These are phyloP conservation scores for Halophytophthora batemanensis DNA, from an alignment of 352 stramenopile genomes.

Conservation along the genomic window DNA sequence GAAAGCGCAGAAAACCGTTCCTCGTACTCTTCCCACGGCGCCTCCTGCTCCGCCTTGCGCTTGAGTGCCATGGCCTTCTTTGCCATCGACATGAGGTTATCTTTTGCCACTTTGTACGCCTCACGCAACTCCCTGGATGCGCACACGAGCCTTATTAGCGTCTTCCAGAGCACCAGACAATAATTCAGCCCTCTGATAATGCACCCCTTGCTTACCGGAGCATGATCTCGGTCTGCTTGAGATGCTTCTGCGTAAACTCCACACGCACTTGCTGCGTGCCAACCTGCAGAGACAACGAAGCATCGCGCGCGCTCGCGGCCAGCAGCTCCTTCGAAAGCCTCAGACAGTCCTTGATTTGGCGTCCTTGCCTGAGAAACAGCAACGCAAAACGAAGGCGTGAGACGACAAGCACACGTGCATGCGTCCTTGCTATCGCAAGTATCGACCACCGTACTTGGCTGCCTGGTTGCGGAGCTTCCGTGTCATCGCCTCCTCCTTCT, in stretches of 20 bases:
- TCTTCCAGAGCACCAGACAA: not conserved
- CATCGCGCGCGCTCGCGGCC: slow-evolving; percentile 43
- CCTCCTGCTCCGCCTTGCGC: slow-evolving; percentile 57
- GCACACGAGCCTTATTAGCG: slow-evolving; percentile 6
- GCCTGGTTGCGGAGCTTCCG: slow-evolving; percentile 72
- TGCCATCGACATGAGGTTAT: slow-evolving; percentile 54
- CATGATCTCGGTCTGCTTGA: slow-evolving; percentile 48
- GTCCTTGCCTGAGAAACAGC: slow-evolving; percentile 41
- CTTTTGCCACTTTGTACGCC: slow-evolving; percentile 58
- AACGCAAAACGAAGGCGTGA: slow-evolving; percentile 7
- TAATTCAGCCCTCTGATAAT: not conserved
- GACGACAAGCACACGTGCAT: not conserved
- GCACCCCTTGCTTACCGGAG: slow-evolving; percentile 27
- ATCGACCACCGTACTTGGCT: slow-evolving; percentile 38
- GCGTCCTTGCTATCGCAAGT: not conserved
- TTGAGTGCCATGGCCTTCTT: slow-evolving; percentile 73
- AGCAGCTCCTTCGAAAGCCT: slow-evolving; percentile 53
- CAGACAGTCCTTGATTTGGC: slow-evolving; percentile 64
- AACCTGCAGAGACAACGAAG: slow-evolving; percentile 49
- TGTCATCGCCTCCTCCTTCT: slow-evolving; percentile 71
- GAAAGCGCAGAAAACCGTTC: slow-evolving; percentile 55
- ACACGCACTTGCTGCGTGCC: slow-evolving; percentile 67
- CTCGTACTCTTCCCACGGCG: slow-evolving; percentile 63
- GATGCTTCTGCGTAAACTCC: slow-evolving; percentile 56
- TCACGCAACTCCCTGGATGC: slow-evolving; percentile 44